phyloP scores from a whole-genome alignment of 176 grass and related monocot genomes.

The Neostapfia colusana region DNA sequence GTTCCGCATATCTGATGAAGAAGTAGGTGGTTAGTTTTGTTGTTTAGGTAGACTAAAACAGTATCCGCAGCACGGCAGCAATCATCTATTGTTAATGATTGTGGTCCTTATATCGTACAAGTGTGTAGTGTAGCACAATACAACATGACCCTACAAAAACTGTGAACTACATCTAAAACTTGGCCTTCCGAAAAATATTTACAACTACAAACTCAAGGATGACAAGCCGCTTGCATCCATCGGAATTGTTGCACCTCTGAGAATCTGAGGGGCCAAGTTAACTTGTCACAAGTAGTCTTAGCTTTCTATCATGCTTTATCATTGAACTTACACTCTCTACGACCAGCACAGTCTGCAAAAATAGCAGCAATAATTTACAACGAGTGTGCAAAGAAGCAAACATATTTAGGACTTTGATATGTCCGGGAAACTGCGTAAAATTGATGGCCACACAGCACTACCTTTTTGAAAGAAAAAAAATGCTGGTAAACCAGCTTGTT shows the following conservation, averaged over 20 bases:
- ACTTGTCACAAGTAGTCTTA: constrained; percentile 50
- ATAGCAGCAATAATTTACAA: constrained; percentile 22
- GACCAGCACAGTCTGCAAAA: constrained; percentile 73
- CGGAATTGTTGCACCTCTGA: background rate
- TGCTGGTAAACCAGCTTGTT: background rate
- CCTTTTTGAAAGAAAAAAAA: background rate
- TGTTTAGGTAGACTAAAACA: constrained; percentile 22
- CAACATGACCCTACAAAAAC: constrained; percentile 19
- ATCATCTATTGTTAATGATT: too few relatives aligned
- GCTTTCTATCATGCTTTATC: constrained; percentile 81
- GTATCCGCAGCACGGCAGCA: constrained; percentile 15
- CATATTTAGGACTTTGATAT: background rate
- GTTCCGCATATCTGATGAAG: background rate
- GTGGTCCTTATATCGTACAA: constrained; percentile 32
- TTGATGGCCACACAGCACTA: background rate
- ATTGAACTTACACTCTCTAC: constrained; percentile 77
- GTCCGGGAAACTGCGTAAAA: background rate
- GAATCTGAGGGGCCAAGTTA: constrained; percentile 30
- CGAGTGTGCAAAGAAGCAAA: background rate
- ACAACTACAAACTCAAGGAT: constrained; percentile 6
- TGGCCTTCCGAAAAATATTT: too few relatives aligned
- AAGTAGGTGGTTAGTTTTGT: constrained; percentile 27
- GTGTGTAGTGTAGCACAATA: background rate
- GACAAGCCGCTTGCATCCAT: background rate
- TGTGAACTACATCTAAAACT: constrained; percentile 27